Base-by-base conservation (phyloP, 1,284 basidiomycete species). In the Sparassis latifolia region DNA sequence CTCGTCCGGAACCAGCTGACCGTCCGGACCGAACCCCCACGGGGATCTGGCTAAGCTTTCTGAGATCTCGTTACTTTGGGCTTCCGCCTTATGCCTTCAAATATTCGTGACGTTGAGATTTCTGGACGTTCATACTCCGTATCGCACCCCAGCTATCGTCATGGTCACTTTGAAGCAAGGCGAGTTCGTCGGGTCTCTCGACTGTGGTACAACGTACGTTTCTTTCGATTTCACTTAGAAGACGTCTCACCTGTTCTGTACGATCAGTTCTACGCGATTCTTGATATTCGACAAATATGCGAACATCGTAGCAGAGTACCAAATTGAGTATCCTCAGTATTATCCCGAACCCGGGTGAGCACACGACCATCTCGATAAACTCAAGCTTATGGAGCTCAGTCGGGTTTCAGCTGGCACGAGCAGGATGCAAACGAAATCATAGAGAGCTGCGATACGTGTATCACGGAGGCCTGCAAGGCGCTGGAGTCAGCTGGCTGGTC, bases 231-330 rank as follows among this genome's bases (percentile, higher is more conserved):
- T 35, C 10, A 12, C n/a, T 12, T 29, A 20, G 28, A 33, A 32
- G 39, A 35, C 39, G 3, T 9, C 51, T 52, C 20, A 52, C 39
- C 40, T 27, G 5, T 27, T 29, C 27, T 42, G 49, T 49, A 20
- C 32, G 59, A 20, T 44, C 62, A 96, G 92, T 27, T 96, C 93
- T 10, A 91, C 93, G 27, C 86, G 94, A 44, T 97, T 97, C 70
- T 95, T 98, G 64, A 72, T 97, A 56, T 97, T 97, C 67, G 86
- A 99, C 75, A 77, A 88, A 64, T 75, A 87, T 62, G 96, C 94
- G 33, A 80, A 93, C 62, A 89, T 97, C 58, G 73, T 97, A 53
- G 88, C 89, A 2, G 82, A 89, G 65, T 84, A 91, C 64, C 94
- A 97, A 68, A 76, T 85, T 27, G 93, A 97, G 67, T 96, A 95